Percentiles rank a stretch among this genome's conserved stretches.
Evolutionary conservation across 768 basidiomycete species (phyloP).

Genomic region (Amanita thiersii): DNA sequence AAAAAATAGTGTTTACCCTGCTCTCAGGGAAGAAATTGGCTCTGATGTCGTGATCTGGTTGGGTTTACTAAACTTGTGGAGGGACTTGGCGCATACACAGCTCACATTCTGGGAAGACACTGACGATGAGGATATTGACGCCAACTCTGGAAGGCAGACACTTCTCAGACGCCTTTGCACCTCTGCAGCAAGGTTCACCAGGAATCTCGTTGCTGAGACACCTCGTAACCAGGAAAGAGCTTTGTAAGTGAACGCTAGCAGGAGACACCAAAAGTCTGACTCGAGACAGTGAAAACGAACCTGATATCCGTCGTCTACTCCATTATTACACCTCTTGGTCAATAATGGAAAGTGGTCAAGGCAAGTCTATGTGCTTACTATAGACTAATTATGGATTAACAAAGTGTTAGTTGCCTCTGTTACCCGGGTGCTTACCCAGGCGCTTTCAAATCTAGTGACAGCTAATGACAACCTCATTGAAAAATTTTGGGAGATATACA

Average conservation of each 20-base stretch:
- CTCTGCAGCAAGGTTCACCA: constrained; percentile 67
- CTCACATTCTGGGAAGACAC: constrained; percentile 45
- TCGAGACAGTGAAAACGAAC: constrained; percentile 55
- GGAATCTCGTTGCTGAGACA: constrained; percentile 77
- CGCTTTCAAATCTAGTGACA: constrained; percentile 81
- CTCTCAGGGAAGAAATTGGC: constrained; percentile 24
- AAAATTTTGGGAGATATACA: constrained; percentile 56
- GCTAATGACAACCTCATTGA: constrained; percentile 50
- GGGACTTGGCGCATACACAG: constrained; percentile 35
- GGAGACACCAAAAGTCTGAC: not conserved
- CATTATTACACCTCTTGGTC: constrained; percentile 75
- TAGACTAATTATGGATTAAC: not conserved
- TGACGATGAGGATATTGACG: constrained; percentile 24
- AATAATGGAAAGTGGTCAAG: constrained; percentile 49
- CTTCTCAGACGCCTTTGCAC: constrained; percentile 32
- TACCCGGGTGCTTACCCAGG: constrained; percentile 64
- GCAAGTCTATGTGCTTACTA: constrained; percentile 28
- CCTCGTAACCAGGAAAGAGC: constrained; percentile 63
- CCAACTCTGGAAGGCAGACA: constrained; percentile 19
- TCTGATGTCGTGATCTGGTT: constrained; percentile 45
- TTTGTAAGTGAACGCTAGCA: constrained; percentile 44
- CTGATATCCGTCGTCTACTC: constrained; percentile 55
- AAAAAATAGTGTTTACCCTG: not conserved
- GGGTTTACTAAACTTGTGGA: constrained; percentile 50
- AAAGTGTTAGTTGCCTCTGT: constrained; percentile 44